phyloP scores from a whole-genome alignment of 345 rosid species.

The Syzygium aqueum region DNA sequence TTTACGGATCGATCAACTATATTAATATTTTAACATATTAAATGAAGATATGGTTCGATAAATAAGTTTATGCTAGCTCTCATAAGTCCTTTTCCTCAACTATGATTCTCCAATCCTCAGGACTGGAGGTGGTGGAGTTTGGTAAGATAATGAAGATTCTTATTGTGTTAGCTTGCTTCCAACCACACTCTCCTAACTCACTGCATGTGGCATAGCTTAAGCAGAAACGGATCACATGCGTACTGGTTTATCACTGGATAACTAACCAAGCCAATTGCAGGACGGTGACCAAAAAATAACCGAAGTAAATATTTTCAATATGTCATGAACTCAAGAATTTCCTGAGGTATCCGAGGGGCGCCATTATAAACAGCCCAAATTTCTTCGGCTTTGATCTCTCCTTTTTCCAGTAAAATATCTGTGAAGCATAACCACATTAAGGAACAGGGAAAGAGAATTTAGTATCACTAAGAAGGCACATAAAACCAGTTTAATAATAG shows the following conservation, averaged over 20 bases:
- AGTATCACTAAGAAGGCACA: neutral
- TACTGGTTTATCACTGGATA: neutral
- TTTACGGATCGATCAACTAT: neutral
- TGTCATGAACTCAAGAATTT: conserved; percentile 5
- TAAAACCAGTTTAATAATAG: neutral
- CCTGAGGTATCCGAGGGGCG: conserved; percentile 76
- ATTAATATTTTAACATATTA: neutral
- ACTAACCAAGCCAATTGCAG: neutral
- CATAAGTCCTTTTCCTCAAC: neutral
- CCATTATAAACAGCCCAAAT: conserved; percentile 74
- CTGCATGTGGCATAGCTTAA: neutral
- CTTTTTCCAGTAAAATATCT: conserved; percentile 76
- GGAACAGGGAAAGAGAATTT: neutral
- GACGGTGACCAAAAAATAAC: neutral
- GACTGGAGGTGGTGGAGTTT: neutral
- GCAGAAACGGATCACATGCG: neutral
- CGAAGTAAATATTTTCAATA: neutral
- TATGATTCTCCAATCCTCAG: neutral
- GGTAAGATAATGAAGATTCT: neutral
- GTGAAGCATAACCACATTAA: conserved; percentile 7
- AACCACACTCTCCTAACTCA: neutral
- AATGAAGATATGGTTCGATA: neutral
- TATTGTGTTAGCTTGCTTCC: neutral
- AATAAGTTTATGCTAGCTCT: neutral
- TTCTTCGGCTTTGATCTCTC: conserved; percentile 68